Evolutionary conservation across 2,329 filamentous ascomycete species (phyloP), one percentile per base, ranked within the genome.

Genomic region (Stromatinia cepivora): DNA sequence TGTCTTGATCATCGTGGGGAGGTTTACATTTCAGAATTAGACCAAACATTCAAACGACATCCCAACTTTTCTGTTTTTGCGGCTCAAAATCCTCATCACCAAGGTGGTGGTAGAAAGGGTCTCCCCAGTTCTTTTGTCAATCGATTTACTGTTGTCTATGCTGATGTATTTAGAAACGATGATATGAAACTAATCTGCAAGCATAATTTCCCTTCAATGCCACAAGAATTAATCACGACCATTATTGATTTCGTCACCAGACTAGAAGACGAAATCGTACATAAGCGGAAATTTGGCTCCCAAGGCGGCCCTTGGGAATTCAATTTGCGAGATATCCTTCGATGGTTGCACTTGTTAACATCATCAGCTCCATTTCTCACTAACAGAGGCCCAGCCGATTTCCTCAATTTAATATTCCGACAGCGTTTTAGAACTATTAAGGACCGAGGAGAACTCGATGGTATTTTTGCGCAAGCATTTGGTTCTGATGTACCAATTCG

Each of bases 101-200:
- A 99, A 80, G 95, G 95, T 69, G 94, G 95, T 72, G 95, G 95
- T 13, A 88, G 95, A 75, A 99, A 99, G 80, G 95, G 95, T 52
- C 83, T 99, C 48, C 95, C 95, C 1, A 92, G 91, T 69, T 98
- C 95, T 0, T 99, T 99, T 76, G 95, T 99, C 72, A 98, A 99
- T 79, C 91, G 96, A 58, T 99, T 99, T 79, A 95, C 96, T 50
- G 94, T 99, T 25, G 96, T 99, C 0, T 98, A 98, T 80, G 93
- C 95, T 70, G 95, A 99, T 77, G 87, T 93, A 6, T 95, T 99
- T 78, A 90, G 86, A 22, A 84, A 90, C 36, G 86, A 92, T 45
- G 95, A 99, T 81, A 81, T 99, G 70, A 85, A 90, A 70, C 82
- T 91, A 59, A 98, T 99, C 72, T 96, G 93, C 59, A 84, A 85